Evolutionary conservation across 352 stramenopile genomes (phyloP).

Genomic region (Phytophthora palmivora): DNA sequence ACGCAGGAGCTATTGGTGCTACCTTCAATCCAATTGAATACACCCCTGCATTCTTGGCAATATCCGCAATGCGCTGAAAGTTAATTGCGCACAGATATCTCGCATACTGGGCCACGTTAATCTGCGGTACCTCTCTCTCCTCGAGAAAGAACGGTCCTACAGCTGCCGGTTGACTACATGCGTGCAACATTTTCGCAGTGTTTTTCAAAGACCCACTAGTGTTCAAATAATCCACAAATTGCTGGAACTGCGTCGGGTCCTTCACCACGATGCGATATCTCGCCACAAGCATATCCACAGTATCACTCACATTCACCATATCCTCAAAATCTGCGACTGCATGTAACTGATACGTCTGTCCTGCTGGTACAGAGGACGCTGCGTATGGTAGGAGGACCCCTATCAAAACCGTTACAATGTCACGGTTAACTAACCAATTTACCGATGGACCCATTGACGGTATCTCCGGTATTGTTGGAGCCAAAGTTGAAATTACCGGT

Average conservation of each 20-base stretch:
- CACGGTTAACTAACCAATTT: slow-evolving; percentile 34
- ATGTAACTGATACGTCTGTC: slow-evolving; percentile 22
- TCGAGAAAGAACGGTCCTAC: slow-evolving; percentile 24
- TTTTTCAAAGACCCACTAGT: slow-evolving; percentile 25
- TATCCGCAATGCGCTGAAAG: slow-evolving; percentile 31
- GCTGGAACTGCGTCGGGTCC: slow-evolving; percentile 27
- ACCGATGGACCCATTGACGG: not conserved
- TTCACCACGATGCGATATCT: slow-evolving; percentile 28
- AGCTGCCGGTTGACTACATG: not conserved
- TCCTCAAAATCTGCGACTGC: slow-evolving; percentile 35
- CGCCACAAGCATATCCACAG: slow-evolving; percentile 8
- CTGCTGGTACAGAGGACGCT: not conserved
- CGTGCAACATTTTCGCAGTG: slow-evolving; percentile 26
- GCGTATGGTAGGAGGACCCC: slow-evolving; percentile 29
- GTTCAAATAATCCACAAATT: slow-evolving; percentile 35
- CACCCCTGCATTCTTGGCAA: slow-evolving; percentile 13
- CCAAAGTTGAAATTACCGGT: not conserved
- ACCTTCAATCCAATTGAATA: slow-evolving; percentile 36
- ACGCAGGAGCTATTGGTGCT: slow-evolving; percentile 17
- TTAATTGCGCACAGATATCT: slow-evolving; percentile 37
- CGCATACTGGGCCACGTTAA: slow-evolving; percentile 30
- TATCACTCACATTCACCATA: slow-evolving; percentile 22
- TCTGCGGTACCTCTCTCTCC: not conserved
- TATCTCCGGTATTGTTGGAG: not conserved
- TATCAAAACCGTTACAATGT: slow-evolving; percentile 34